A percentile compares a stretch with the other conserved stretches of the same genome.
These are phyloP conservation scores for Microbotryomycetes sp. DNA, from an alignment of 1,284 basidiomycete genomes.

Conservation along the genomic window DNA sequence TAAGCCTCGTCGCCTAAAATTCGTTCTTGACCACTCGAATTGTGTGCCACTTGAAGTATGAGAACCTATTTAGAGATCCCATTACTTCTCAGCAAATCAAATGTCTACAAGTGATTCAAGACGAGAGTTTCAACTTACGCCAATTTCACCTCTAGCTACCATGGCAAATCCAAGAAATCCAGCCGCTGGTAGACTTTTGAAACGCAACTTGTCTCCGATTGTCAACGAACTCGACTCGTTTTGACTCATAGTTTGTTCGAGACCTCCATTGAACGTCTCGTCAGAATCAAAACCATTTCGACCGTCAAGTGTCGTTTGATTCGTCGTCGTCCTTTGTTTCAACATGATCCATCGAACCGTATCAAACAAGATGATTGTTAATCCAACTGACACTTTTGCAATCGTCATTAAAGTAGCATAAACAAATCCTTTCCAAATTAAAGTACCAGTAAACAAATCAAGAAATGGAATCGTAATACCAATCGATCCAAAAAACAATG, in stretches of 20 bases:
- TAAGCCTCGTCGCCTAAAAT: conserved; percentile 47
- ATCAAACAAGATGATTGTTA: conserved; percentile 41
- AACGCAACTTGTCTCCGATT: background rate
- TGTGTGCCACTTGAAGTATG: conserved; percentile 31
- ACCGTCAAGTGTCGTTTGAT: background rate
- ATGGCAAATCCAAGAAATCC: conserved; percentile 48
- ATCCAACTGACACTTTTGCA: conserved; percentile 47
- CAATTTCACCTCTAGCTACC: conserved; percentile 54
- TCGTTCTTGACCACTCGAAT: conserved; percentile 1
- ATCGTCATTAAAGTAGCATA: conserved; percentile 51
- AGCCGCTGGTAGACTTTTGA: conserved; percentile 22
- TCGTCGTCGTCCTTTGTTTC: background rate
- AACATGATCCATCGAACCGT: background rate
- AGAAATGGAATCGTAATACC: conserved; percentile 54
- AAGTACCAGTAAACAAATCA: conserved; percentile 46
- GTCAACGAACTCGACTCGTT: background rate
- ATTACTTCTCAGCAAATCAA: too few species aligned
- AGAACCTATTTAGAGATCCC: conserved; percentile 16
- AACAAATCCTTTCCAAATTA: conserved; percentile 52
- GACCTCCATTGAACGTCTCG: too few species aligned
- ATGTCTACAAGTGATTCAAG: background rate
- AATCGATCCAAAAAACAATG: conserved; percentile 55
- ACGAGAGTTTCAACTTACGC: conserved; percentile 38
- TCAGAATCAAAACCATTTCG: background rate
- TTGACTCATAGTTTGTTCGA: too few species aligned